Evolutionary conservation across 345 rosid genomes (phyloP).

Genomic region (Geranium rotundifolium): DNA sequence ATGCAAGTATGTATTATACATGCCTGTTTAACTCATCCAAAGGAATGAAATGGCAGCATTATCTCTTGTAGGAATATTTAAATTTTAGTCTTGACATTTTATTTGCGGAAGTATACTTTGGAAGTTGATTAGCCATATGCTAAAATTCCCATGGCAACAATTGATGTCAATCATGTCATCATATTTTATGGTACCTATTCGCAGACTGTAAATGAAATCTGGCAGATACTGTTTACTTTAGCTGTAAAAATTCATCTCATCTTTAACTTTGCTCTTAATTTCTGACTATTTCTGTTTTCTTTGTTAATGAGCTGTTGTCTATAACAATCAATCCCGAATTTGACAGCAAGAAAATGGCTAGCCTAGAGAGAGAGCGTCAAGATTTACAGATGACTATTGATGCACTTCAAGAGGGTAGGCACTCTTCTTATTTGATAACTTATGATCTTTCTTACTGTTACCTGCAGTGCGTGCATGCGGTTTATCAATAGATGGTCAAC

Average conservation of each 20-base stretch:
- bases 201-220: not conserved
- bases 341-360: slow-evolving; percentile 70
- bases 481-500: not conserved
- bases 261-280: not conserved
- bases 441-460: not conserved
- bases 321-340: not conserved
- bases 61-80: too few species aligned
- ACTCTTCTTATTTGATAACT: not conserved
- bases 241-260: not conserved
- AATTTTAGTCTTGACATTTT: too few species aligned
- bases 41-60: too few species aligned
- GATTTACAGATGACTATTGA: slow-evolving; percentile 77
- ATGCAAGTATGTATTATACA: slow-evolving; percentile 41
- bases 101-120: too few species aligned
- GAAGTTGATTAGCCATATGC: not conserved
- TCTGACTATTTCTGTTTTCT: not conserved
- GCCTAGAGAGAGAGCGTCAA: slow-evolving; percentile 79
- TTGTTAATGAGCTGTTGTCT: not conserved
- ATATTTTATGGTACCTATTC: not conserved
- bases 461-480: not conserved
- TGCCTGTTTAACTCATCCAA: too few species aligned
- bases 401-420: slow-evolving; percentile 87
- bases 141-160: not conserved
- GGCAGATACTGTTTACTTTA: not conserved
- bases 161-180: too few species aligned